Base-by-base conservation (phyloP, 2,329 filamentous ascomycete species). In the Eutypa lata region DNA sequence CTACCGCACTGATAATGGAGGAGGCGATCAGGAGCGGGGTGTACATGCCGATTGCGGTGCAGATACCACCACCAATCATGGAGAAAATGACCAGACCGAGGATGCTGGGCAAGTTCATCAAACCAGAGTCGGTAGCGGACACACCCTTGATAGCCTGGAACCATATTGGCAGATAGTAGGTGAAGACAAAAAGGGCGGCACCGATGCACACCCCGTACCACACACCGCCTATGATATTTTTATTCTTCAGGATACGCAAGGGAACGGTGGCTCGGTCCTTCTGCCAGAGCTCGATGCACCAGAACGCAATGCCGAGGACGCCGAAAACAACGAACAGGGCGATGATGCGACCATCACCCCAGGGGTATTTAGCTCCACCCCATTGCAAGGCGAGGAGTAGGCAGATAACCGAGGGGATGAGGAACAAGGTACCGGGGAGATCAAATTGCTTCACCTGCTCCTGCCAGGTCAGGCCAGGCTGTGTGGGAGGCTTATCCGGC, bases 291-390 rank as follows among this genome's bases (percentile, higher is more conserved):
- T 35, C 8, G 7, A 35, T 35, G 31, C 8, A 7, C 31, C 7
- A 7, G 31, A 35, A 35, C 14, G 14, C 8, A 14, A 35, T 7
- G 31, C 8, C 7, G 14, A 35, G 14, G 14, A 35, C 31, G 7
- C 8, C 31, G 14, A 35, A 35, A 35, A 35, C 31, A 35, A 35
- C 31, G 8, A 7, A 35, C 8, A 35, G 31, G 8, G 31, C 31
- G 14, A 35, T 35, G 31, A 35, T 35, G 14, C 31, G 31, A 35
- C 31, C 31, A 14, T 35, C 31, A 8, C 8, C 7, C 31, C 31
- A 35, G 31, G 53, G 26, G 49, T 71, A 69, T 21, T 61, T 67
- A 24, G 56, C 60, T 21, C 67, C 66, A 33, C 65, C 67, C 61
- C 61, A 68, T 22, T 64, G 61, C 19, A 67, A 49, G 8, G 62